Evolutionary conservation across 768 basidiomycete genomes (phyloP).

Genomic region (Hericium alpestre): DNA sequence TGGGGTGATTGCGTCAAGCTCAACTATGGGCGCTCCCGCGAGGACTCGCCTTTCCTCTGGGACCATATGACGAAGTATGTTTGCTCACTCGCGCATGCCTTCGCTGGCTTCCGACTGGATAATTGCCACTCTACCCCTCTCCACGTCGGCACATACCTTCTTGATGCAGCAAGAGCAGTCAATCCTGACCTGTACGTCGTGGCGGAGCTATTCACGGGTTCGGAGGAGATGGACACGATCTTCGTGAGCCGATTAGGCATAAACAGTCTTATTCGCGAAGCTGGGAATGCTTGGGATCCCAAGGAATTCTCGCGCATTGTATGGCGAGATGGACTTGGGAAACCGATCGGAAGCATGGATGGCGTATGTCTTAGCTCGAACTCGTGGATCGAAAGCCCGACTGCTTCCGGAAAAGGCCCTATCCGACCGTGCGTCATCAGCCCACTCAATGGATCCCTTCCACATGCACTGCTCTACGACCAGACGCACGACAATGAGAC

Average conservation of each 20-base stretch:
- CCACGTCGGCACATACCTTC: constrained; percentile 88
- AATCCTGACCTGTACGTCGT: constrained; percentile 94
- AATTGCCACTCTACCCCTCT: constrained; percentile 98
- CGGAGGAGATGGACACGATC: constrained; percentile 81
- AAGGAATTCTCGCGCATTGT: constrained; percentile 85
- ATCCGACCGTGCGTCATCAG: constrained; percentile 62
- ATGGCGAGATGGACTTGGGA: constrained; percentile 84
- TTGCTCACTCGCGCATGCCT: constrained; percentile 63
- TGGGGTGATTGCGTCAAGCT: constrained; percentile 99
- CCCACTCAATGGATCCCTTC: constrained; percentile 74
- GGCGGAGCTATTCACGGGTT: constrained; percentile 95
- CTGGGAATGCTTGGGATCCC: constrained; percentile 82
- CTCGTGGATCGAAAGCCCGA: constrained; percentile 54
- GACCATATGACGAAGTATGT: constrained; percentile 82
- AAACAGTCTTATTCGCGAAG: constrained; percentile 89
- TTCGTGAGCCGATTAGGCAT: constrained; percentile 90
- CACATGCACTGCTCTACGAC: constrained; percentile 92
- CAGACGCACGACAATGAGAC: constrained; percentile 97
- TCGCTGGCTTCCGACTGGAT: constrained; percentile 96
- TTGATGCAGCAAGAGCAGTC: constrained; percentile 80
- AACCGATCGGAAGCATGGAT: constrained; percentile 97
- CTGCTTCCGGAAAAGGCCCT: constrained; percentile 77
- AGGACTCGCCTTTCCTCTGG: constrained; percentile 72
- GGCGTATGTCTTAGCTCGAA: constrained; percentile 66
- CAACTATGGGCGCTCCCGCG: constrained; percentile 58